Evolutionary conservation across 2,329 filamentous ascomycete genomes (phyloP).

Genomic region (Fusarium mangiferae): DNA sequence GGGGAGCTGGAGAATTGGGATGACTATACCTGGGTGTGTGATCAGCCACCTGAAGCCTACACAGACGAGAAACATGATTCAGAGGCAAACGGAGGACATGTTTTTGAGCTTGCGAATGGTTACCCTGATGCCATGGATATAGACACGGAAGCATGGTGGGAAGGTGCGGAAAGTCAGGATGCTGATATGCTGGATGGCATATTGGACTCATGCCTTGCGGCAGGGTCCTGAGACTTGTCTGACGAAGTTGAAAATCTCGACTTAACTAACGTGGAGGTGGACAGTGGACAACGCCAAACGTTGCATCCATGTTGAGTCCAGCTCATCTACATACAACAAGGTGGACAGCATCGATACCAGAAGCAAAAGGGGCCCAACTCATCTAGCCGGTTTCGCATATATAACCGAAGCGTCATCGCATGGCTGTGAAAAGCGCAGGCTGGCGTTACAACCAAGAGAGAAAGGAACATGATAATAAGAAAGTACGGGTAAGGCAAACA

Average conservation of each 20-base stretch:
- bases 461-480: constrained; percentile 1
- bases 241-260: neutral
- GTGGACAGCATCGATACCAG: neutral
- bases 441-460: neutral
- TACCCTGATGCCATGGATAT: constrained; percentile 68
- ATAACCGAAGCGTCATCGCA: neutral
- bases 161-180: constrained; percentile 65
- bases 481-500: constrained; percentile 25
- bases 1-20: constrained; percentile 77
- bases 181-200: constrained; percentile 64
- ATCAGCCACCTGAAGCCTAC: constrained; percentile 42
- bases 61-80: constrained; percentile 46
- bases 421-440: neutral
- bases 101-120: constrained; percentile 58
- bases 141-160: constrained; percentile 69
- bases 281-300: neutral
- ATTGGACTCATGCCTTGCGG: constrained; percentile 66
- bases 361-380: neutral
- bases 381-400: neutral
- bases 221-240: constrained; percentile 48
- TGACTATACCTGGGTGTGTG: constrained; percentile 66
- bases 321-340: neutral
- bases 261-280: neutral
- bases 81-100: constrained; percentile 50
- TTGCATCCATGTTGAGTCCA: neutral